Evolutionary conservation across 2,329 filamentous ascomycete species (phyloP), one percentile per base, ranked within the genome.

Genomic region (Ophiostoma tasmaniense): DNA sequence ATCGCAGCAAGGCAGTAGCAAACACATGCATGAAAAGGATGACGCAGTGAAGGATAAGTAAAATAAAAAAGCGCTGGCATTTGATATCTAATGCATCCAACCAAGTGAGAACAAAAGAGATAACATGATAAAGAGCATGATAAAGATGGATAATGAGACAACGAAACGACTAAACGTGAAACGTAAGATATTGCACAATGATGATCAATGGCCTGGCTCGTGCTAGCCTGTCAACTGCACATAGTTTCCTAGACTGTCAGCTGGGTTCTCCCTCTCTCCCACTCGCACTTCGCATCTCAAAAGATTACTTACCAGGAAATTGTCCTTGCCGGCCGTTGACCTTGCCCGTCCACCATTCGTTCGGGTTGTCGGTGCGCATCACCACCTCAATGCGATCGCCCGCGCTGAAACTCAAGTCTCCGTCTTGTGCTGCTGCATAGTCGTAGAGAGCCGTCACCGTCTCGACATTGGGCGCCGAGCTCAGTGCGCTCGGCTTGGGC

Each of bases 281-380:
- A 39, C 2, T 39, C 37, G n/a, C 39, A 42, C 59, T 6, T n/a
- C 30, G 20, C 14, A 37, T 30, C 22, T 14, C 55, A 13, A 13
- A 2, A 61, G 25, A 4, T 61, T 13, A 78, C 87, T 77, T 83
- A 97, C 95, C 95, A 80, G 95, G 95, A 78, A 99, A 99, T 76
- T 98, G 94, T 33, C 95, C 95, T 76, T 91, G 83, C 79, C 89
- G 90, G 66, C 90, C 92, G 70, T 90, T 84, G 68, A 96, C 77
- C 76, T 87, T 91, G 50, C 95, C 95, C 10, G 85, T 89, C 95
- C 95, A 99, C 95, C 95, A 99, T 79, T 99, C 95, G 74, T 99
- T 98, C 67, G 92, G 89, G 75, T 97, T 97, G 72, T 86, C 84
- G n/a, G 92, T 96, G 73, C 91, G 85, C 71, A 84, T 85, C 2